These are phyloP conservation scores for Raddia guianensis DNA, from an alignment of 176 grass and related monocot genomes.

Conservation along the genomic window DNA sequence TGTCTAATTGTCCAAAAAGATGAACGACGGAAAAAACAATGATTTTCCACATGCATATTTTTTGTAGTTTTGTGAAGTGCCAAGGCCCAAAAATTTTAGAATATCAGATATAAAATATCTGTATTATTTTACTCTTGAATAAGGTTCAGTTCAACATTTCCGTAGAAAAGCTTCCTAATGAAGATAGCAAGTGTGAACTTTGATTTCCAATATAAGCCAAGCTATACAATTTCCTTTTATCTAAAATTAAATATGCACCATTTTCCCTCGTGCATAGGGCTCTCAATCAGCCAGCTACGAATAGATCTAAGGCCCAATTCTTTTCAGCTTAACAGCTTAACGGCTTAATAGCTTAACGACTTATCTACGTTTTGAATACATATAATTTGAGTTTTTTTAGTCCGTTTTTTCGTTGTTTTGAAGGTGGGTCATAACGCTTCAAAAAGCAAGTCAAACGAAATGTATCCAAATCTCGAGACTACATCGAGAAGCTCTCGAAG, in stretches of 20 bases:
- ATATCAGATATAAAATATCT: constrained; percentile 8
- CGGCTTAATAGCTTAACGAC: no score
- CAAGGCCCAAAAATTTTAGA: background rate
- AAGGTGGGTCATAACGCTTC: no score
- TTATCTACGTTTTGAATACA: no score
- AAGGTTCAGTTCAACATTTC: background rate
- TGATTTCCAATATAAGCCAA: no score
- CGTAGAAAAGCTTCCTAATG: background rate
- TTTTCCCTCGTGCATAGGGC: background rate
- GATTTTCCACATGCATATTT: constrained; percentile 2
- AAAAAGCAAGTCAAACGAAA: no score
- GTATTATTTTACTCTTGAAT: background rate
- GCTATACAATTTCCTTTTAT: no score
- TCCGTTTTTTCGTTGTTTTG: no score
- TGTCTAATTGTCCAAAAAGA: background rate
- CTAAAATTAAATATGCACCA: background rate
- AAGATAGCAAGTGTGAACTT: constrained; percentile 5
- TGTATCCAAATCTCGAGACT: no score
- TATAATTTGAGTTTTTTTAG: no score
- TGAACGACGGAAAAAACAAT: background rate
- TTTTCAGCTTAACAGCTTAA: no score
- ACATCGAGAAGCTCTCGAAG: no score
- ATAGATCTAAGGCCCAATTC: no score
- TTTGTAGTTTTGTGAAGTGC: constrained; percentile 6
- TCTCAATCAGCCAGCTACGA: background rate